A percentile compares a stretch with the other conserved stretches of the same genome.
Evolutionary conservation across 148 eudicot species (phyloP).

Genomic region (Polygonum maritimum): DNA sequence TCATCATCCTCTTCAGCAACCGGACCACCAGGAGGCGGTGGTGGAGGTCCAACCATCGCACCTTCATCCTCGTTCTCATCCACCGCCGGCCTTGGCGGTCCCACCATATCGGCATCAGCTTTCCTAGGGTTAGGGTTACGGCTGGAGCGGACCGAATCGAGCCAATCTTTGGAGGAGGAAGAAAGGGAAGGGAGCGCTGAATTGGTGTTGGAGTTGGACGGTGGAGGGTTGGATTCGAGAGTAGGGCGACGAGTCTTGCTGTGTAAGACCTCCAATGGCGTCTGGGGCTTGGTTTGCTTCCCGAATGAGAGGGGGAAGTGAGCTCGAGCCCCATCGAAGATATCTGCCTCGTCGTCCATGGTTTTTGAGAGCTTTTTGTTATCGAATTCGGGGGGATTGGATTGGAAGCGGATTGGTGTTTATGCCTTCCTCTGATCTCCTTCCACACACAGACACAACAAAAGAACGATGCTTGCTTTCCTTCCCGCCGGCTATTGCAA

Average conservation of each 20-base stretch:
- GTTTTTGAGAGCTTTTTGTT: not conserved
- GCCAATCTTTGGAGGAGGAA: slow-evolving; percentile 50
- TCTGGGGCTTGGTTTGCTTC: slow-evolving; percentile 60
- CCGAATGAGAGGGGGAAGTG: slow-evolving; percentile 69
- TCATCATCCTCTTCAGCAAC: slow-evolving; percentile 28
- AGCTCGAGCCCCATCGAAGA: slow-evolving; percentile 60
- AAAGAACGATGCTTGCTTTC: not conserved
- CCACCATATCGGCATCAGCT: slow-evolving; percentile 9
- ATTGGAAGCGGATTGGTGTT: not conserved
- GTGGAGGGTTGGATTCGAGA: slow-evolving; percentile 11
- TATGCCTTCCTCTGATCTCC: not conserved
- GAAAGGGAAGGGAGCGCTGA: slow-evolving; percentile 35
- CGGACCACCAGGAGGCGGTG: slow-evolving; percentile 18
- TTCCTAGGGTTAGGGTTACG: slow-evolving; percentile 23
- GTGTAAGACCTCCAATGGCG: slow-evolving; percentile 65
- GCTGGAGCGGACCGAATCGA: slow-evolving; percentile 37
- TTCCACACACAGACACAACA: not conserved
- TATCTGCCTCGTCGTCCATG: slow-evolving; percentile 64
- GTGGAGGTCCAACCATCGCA: slow-evolving; percentile 32
- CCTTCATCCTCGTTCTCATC: slow-evolving; percentile 4
- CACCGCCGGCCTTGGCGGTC: slow-evolving; percentile 13
- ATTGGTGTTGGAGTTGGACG: slow-evolving; percentile 9
- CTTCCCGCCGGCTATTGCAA: not conserved
- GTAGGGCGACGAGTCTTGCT: slow-evolving; percentile 60
- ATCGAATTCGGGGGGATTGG: not conserved